Evolutionary conservation across 2,329 filamentous ascomycete species (phyloP).

Genomic region (Sporothrix inflata): DNA sequence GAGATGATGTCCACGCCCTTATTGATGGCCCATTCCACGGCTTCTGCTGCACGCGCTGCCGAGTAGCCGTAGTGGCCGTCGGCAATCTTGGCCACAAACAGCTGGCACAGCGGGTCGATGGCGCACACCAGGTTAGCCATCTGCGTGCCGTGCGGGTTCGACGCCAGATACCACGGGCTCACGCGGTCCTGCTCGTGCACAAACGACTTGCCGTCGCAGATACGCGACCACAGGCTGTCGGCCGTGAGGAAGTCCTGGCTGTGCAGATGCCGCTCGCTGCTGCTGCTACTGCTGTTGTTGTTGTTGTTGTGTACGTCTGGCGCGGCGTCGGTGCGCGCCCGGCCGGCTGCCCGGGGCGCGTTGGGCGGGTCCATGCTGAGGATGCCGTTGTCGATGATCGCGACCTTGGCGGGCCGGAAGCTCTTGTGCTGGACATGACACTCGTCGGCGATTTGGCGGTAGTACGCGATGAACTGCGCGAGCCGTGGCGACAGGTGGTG

Average conservation of each 20-base stretch:
- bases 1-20: conserved; percentile 30
- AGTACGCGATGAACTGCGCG: conserved; percentile 22
- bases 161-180: conserved; percentile 28
- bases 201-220: conserved; percentile 30
- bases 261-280: conserved; percentile 20
- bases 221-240: conserved; percentile 27
- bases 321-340: not conserved
- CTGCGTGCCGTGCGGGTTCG: conserved; percentile 31
- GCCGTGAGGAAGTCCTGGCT: conserved; percentile 12
- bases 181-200: conserved; percentile 24
- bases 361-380: conserved; percentile 17
- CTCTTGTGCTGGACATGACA: not conserved
- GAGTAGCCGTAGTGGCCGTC: conserved; percentile 24
- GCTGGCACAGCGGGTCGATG: conserved; percentile 31
- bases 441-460: conserved; percentile 8
- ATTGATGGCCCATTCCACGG: conserved; percentile 26
- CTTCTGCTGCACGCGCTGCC: conserved; percentile 19
- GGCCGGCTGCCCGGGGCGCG: not conserved
- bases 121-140: conserved; percentile 32
- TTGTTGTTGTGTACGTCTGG: not conserved
- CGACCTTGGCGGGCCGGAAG: conserved; percentile 21
- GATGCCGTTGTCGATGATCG: conserved; percentile 32
- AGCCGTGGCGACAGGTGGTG: conserved; percentile 22
- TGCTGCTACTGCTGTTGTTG: conserved; percentile 1
- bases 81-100: conserved; percentile 30